phyloP scores from a whole-genome alignment of 768 basidiomycete genomes.

The Obba rivulosa region DNA sequence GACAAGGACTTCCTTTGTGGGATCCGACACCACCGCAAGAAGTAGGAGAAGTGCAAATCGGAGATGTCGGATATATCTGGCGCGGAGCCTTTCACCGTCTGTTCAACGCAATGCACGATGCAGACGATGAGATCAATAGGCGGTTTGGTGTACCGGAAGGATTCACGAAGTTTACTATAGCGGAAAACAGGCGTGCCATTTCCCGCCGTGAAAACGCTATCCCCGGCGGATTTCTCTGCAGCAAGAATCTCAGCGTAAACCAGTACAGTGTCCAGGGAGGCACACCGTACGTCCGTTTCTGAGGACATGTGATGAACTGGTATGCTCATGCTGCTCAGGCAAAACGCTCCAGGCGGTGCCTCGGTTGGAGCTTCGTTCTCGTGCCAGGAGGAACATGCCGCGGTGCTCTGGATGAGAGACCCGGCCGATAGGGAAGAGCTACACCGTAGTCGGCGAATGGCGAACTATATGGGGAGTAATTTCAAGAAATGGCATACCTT shows the following conservation, averaged over 20 bases:
- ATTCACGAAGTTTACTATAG: constrained; percentile 1
- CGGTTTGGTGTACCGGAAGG: constrained; percentile 6
- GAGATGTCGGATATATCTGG: constrained; percentile 15
- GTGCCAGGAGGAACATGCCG: constrained; percentile 10
- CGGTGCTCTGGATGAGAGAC: constrained; percentile 5
- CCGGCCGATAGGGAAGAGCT: not conserved
- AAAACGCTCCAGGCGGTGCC: not conserved
- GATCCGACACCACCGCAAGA: constrained; percentile 9
- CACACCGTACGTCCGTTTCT: not conserved
- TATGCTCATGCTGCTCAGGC: too few relatives aligned
- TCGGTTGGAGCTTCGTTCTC: constrained; percentile 3
- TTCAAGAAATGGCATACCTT: constrained; percentile 6
- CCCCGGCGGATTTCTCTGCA: constrained; percentile 2
- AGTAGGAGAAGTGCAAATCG: constrained; percentile 8
- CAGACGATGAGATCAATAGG: constrained; percentile 5
- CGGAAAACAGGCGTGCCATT: not conserved
- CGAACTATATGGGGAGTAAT: constrained; percentile 8
- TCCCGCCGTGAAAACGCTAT: not conserved
- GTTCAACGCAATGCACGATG: constrained; percentile 13
- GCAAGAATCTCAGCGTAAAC: constrained; percentile 1
- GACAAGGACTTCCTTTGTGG: constrained; percentile 14
- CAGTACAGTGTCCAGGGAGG: not conserved
- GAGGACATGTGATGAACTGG: too few relatives aligned
- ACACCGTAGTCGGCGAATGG: constrained; percentile 7
- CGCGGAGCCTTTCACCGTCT: constrained; percentile 14